Percentiles rank a stretch among this genome's conserved stretches.
phyloP scores from a whole-genome alignment of 1,284 basidiomycete species.

The Rhodotorula sp. region DNA sequence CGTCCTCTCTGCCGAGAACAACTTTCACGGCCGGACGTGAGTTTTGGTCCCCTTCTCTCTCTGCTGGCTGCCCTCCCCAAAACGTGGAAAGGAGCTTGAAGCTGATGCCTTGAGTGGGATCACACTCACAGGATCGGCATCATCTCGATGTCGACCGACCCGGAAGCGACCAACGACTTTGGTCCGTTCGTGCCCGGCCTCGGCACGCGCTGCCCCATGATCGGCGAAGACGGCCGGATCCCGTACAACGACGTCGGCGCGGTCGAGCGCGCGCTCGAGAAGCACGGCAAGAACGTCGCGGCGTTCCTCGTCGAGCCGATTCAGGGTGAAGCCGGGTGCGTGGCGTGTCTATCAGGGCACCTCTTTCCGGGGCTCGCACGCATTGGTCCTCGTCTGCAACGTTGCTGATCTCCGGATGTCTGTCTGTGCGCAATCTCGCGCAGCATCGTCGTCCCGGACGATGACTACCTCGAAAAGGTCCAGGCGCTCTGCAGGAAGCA shows the following conservation, averaged over 20 bases:
- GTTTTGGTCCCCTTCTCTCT: constrained; percentile 68
- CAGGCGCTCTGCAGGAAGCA: constrained; percentile 85
- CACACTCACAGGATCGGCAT: constrained; percentile 37
- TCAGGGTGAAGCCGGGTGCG: constrained; percentile 81
- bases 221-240: constrained; percentile 57
- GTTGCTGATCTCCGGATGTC: neutral
- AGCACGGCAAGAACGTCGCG: constrained; percentile 79
- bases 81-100: neutral
- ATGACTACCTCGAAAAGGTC: constrained; percentile 76
- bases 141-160: constrained; percentile 88
- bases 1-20: constrained; percentile 81
- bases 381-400: neutral
- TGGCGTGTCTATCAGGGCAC: neutral
- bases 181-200: constrained; percentile 86
- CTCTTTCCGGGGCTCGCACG: neutral
- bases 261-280: constrained; percentile 67
- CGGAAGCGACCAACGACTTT: constrained; percentile 80
- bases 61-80: constrained; percentile 31
- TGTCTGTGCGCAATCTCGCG: neutral
- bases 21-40: constrained; percentile 94
- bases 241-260: constrained; percentile 80
- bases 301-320: constrained; percentile 97
- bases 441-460: constrained; percentile 83
- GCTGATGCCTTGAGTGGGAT: neutral
- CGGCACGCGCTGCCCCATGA: constrained; percentile 62